phyloP scores from a whole-genome alignment of 345 rosid species.

The Populus alba region DNA sequence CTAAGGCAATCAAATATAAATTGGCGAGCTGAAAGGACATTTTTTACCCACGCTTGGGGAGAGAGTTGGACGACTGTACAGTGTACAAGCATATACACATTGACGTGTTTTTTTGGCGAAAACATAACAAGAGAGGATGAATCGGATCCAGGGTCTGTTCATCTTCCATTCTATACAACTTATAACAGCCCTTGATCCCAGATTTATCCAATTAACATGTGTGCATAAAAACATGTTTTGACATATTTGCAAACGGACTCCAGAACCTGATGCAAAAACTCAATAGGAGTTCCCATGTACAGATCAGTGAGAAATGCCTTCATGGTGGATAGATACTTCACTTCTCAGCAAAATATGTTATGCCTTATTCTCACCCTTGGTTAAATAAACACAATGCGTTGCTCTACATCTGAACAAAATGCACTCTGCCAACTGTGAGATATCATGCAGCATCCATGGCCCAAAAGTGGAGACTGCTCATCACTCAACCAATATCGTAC shows the following conservation, averaged over 20 bases:
- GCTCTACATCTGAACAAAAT: constrained; percentile 41
- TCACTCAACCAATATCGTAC: constrained; percentile 26
- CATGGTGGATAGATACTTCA: constrained; percentile 20
- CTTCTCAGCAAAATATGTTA: constrained; percentile 32
- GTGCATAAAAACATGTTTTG: not conserved
- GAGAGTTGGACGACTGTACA: constrained; percentile 7
- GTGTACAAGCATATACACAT: constrained; percentile 10
- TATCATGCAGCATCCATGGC: constrained; percentile 39
- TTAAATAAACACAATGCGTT: constrained; percentile 25
- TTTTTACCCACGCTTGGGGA: not conserved
- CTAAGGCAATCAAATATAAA: not conserved
- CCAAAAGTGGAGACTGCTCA: constrained; percentile 49
- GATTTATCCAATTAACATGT: constrained; percentile 17
- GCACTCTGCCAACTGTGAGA: constrained; percentile 30
- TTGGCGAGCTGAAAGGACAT: not conserved
- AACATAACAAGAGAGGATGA: not conserved
- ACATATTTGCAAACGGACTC: constrained; percentile 22
- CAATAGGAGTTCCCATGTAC: constrained; percentile 18
- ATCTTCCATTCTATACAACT: constrained; percentile 32
- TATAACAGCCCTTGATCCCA: constrained; percentile 19
- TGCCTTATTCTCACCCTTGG: constrained; percentile 35
- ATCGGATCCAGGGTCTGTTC: constrained; percentile 4
- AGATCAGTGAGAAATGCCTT: constrained; percentile 10
- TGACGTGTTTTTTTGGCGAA: constrained; percentile 1
- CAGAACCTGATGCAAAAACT: not conserved